Conservation (phyloP, 352 stramenopile genomes). For the Pythium monospermum region DNA sequence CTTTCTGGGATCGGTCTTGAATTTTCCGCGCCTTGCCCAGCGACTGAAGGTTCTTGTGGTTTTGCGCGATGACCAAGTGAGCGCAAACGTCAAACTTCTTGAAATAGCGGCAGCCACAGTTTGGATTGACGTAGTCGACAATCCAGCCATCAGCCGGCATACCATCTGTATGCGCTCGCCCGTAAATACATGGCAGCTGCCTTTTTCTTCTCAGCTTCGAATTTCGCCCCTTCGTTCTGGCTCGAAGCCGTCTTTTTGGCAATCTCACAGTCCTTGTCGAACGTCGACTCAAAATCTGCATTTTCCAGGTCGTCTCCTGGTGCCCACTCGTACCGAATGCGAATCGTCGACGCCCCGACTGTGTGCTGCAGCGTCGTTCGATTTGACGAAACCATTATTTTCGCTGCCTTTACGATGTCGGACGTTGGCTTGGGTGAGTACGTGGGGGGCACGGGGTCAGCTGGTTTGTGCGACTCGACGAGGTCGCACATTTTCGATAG, state of each 20-base stretch:
- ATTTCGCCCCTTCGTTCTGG: neutral
- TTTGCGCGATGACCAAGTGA: neutral
- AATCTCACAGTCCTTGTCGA: slow-evolving; percentile 5
- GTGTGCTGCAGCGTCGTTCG: neutral
- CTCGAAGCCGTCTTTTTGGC: neutral
- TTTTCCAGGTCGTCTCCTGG: neutral
- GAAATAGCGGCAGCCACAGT: slow-evolving; percentile 3
- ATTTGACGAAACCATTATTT: slow-evolving; percentile 3
- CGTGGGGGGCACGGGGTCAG: neutral
- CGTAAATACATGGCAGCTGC: slow-evolving; percentile 1
- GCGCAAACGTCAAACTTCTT: slow-evolving; percentile 11
- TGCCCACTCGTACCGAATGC: neutral
- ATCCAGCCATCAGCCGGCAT: slow-evolving; percentile 5
- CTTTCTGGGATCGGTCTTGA: neutral
- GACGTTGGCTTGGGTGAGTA: slow-evolving; percentile 1
- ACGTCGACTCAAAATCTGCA: neutral
- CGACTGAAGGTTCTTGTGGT: neutral
- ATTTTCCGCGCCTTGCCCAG: neutral
- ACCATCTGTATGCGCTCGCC: neutral
- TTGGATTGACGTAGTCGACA: neutral
- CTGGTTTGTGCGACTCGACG: neutral
- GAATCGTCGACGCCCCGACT: neutral
- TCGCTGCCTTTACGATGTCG: slow-evolving; percentile 1
- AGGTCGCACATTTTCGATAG: slow-evolving; percentile 15
- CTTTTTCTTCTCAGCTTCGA: slow-evolving; percentile 7